Evolutionary conservation across 129 eudicot species (phyloP), one percentile per base, ranked within the genome.

Genomic region (Pulicaria dysenterica): DNA sequence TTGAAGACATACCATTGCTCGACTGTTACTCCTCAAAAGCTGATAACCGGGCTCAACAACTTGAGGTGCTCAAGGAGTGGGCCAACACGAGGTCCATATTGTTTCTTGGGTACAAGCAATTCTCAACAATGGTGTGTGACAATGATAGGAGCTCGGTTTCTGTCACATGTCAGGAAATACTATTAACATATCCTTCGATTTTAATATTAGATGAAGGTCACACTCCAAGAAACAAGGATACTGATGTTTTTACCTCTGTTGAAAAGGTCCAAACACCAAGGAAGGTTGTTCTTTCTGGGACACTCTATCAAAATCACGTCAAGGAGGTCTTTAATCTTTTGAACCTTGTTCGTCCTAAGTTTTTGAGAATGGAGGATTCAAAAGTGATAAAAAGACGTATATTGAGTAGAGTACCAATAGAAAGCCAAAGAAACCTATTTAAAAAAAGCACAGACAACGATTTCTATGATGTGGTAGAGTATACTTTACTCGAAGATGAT

Each of bases 241-340:
- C 99, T 3, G 97, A 91, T 77, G 82, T 86, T 15, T 73, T 94
- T 70, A 82, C 91, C 9, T 83, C 97, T 6, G 94, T 94, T 16
- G 88, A 85, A 59, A 86, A 87, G 73, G 89, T 94, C 13, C 84
- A 86, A 72, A 94, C 97, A 11, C 85, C 88, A 16, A 75, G 96
- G 42, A 94, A 94, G 38, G 99, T 94, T 12, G 97, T 94, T 8
- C 91, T 94, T 43, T 94, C 99, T 0, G 99, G 99, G n/a, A 94
- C 99, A 1, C 85, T 94, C 8, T 94, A 88, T 46, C 99, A 94
- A 59, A 94, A 94, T 74, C 97, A 94, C 11, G 99, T 94, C 5
- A 80, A 57, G 61, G 99, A 94, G 72, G 99, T 94, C 8, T 94
- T 94, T 65, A 94, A 85, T 55, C 85, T 94, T 47, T 75, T 94